These are phyloP conservation scores for Ceratocystis albifundus DNA, from an alignment of 2,329 filamentous ascomycete genomes.

Conservation along the genomic window DNA sequence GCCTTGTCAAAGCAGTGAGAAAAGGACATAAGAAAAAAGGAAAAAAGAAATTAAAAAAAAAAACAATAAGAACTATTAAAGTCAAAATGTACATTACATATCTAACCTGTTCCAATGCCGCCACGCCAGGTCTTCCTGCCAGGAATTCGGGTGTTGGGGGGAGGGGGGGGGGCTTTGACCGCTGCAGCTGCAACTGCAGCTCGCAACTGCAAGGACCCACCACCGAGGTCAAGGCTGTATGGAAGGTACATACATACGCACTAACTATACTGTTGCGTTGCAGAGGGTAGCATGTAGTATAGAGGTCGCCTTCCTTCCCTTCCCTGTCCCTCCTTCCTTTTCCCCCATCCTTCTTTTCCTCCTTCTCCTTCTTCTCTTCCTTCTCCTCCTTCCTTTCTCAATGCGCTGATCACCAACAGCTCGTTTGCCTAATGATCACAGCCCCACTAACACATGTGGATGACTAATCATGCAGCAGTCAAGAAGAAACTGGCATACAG, in stretches of 20 bases:
- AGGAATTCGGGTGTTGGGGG: slow-evolving; percentile 2
- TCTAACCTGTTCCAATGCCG: slow-evolving; percentile 10
- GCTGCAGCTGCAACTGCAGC: background rate
- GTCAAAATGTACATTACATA: background rate
- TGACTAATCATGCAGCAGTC: background rate
- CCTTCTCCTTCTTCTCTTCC: background rate
- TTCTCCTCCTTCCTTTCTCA: background rate
- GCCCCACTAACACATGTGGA: background rate
- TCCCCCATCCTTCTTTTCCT: background rate
- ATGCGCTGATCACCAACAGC: background rate
- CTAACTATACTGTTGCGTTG: no score
- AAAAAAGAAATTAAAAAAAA: no score
- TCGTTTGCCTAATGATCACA: background rate
- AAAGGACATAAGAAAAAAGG: no score
- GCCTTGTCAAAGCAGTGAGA: background rate
- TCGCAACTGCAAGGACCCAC: background rate
- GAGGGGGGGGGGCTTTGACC: slow-evolving; percentile 10
- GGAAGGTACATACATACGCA: no score
- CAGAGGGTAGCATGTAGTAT: no score
- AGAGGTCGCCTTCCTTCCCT: background rate
- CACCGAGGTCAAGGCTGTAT: background rate
- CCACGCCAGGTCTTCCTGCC: slow-evolving; percentile 2
- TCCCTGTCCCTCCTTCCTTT: background rate
- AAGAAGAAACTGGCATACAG: no score
- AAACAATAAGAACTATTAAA: no score